Conservation (phyloP, 2,329 filamentous ascomycete genomes). For the Mycosphaerella sp. region DNA sequence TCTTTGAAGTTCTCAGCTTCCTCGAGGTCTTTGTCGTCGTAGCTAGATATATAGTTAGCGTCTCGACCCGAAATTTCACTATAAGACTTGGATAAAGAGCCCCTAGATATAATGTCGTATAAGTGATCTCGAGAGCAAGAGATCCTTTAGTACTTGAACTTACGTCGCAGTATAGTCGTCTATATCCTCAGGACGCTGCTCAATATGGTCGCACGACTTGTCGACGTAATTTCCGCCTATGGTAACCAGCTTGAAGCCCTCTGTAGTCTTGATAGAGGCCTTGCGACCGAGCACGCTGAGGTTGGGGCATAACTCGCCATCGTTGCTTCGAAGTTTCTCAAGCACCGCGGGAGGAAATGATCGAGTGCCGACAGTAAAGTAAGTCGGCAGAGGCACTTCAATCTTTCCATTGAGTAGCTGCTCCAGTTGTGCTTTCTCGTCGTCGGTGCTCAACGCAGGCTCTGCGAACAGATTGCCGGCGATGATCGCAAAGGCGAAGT, state of each 20-base stretch:
- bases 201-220: background rate
- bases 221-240: slow-evolving; percentile 59
- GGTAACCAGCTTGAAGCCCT: slow-evolving; percentile 80
- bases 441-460: slow-evolving; percentile 38
- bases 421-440: slow-evolving; percentile 39
- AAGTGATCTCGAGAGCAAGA: too few species aligned
- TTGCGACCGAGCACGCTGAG: slow-evolving; percentile 84
- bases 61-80: too few species aligned
- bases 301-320: slow-evolving; percentile 72
- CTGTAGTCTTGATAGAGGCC: slow-evolving; percentile 79
- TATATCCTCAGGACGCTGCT: slow-evolving; percentile 15
- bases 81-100: too few species aligned
- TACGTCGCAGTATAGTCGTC: slow-evolving; percentile 69
- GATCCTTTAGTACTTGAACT: too few species aligned
- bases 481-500: slow-evolving; percentile 77
- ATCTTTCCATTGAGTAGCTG: slow-evolving; percentile 68
- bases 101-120: too few species aligned
- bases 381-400: slow-evolving; percentile 71
- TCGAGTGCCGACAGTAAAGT: slow-evolving; percentile 75
- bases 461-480: slow-evolving; percentile 74
- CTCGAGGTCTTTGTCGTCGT: slow-evolving; percentile 62
- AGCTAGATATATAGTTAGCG: too few species aligned
- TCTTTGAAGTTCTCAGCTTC: slow-evolving; percentile 56
- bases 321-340: slow-evolving; percentile 65
- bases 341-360: slow-evolving; percentile 66